Evolutionary conservation across 1,139 yeast species (phyloP), one percentile per base, ranked within the genome.

Genomic region (Pichiaceae sp.): DNA sequence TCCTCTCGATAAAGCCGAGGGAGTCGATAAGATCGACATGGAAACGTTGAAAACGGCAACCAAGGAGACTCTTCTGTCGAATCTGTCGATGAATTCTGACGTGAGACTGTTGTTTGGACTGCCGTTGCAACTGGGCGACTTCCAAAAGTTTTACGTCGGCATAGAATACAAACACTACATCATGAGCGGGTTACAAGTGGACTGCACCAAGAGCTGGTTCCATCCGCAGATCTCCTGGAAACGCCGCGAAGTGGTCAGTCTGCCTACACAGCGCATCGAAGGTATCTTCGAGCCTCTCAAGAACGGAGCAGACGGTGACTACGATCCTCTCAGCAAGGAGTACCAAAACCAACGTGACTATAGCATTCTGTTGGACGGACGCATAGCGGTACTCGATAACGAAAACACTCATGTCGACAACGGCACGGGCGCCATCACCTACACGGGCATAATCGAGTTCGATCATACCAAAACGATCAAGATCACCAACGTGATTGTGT

Each of bases 391-490:
- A 1, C 36, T 45, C 3, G 37, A 43, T 31, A 47, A 41, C 18
- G 41, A 38, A 4, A 35, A 38, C 12, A 35, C 36, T 3, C 34
- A 35, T 4, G 45, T 47, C 17, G 55, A 53, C 18, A 45, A 48
- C 11, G 54, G 48, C 3, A 36, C 50, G 12, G 59, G 56, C 9
- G 43, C 44, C 9, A 49, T 55, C 20, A 42, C 50, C 5, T 56
- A 54, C 34, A 40, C 36, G 12, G 60, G 57, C 3, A 50, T 53
- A n/a, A 47, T 56, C 14, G 57, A 54, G 32, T 52, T 55, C 20
- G 60, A 56, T 38, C 60, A 55, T 33, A 54, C 57, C 4, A 50
- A 52, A 37, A 45, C 54, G 7, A 45, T 55, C 28, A 53, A 52
- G 34, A 43, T 55, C 9, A 44, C 43, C 3, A 43, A 44, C 29